Base-by-base conservation (phyloP, 2,329 filamentous ascomycete genomes). In the Ophiosphaerella narmari region DNA sequence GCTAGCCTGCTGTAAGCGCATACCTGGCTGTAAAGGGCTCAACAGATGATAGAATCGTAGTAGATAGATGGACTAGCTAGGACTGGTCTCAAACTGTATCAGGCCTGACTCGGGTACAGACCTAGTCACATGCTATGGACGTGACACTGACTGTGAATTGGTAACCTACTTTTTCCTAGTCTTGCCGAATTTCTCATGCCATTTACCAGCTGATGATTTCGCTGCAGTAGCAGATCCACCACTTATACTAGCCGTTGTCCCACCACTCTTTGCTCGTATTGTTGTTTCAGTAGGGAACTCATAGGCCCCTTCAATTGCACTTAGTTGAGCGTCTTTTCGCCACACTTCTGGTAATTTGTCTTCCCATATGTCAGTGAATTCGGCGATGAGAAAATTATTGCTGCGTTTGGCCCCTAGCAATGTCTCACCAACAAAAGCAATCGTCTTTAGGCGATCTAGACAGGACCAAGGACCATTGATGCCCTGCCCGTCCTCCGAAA, bases 131-230 rank as follows among this genome's bases (percentile, higher is more conserved):
- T n/a, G n/a, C n/a, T n/a, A n/a, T n/a, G n/a, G n/a, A n/a, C n/a
- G n/a, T n/a, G n/a, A n/a, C n/a, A n/a, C n/a, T n/a, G n/a, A n/a
- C n/a, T n/a, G n/a, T n/a, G n/a, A n/a, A n/a, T n/a, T n/a, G n/a
- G 16, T 9, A 18, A 36, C 34, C 67, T 43, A 70, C 47, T 60
- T 63, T 36, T 68, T 67, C 37, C 70, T 62, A 7, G 64, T 66
- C 51, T 66, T 70, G 31, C 60, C 70, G 45, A 74, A 71, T 52
- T 65, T 74, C 40, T 74, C 72, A 50, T 74, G 72, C 72, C 72
- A 74, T 53, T 73, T 74, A n/a, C 71, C 65, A 26, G 64, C 63
- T 41, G 63, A 66, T 7, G 63, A 57, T 43, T 68, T 67, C 6
- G 59, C 45, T n/a, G 61, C 55, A 31, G 52, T 39, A 24, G 46